Conservation (phyloP, 306 rosid species). For the barrel medic (Medicago truncatula) region MtrunA17r5.0-ANR NC_053049.1:48588001-48588500, state of each 20-base stretch:
- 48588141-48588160: constrained; percentile 76
- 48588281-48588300: constrained; percentile 70
- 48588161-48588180: constrained; percentile 74
- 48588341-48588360: constrained; percentile 72
- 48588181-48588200: constrained; percentile 82
- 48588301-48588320: constrained; percentile 84
- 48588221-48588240: constrained; percentile 98
- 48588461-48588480: constrained; percentile 96
- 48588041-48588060: constrained; percentile 75
- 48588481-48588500: constrained; percentile 97
- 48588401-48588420: constrained; percentile 86
- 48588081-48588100: constrained; percentile 94
- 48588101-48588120: constrained; percentile 91
- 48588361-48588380: constrained; percentile 83
- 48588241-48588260: constrained; percentile 94
- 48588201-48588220: constrained; percentile 93
- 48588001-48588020: constrained; percentile 94
- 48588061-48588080: constrained; percentile 86
- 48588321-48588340: constrained; percentile 61
- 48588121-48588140: constrained; percentile 85
- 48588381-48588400: constrained; percentile 62
- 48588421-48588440: constrained; percentile 93
- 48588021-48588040: constrained; percentile 77
- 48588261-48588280: constrained; percentile 81
- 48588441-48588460: constrained; percentile 90